phyloP scores from a whole-genome alignment of 495 filamentous ascomycete genomes.

The Trichodelitschia bisporula region DNA sequence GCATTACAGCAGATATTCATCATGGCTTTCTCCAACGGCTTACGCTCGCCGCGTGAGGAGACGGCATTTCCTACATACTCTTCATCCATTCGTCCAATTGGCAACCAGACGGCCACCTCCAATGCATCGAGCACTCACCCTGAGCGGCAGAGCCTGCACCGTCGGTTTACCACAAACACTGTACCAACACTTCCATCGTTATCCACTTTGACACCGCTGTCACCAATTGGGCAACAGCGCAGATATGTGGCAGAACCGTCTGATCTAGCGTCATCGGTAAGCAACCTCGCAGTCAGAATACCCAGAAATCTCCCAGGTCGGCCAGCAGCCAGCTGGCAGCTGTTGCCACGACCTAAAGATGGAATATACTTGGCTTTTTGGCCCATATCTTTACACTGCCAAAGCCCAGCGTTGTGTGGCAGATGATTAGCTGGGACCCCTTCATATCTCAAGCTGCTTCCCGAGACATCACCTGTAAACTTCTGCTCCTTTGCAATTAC shows the following conservation, averaged over 20 bases:
- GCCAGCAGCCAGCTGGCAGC: slow-evolving; percentile 1
- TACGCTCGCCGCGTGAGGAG: slow-evolving; percentile 44
- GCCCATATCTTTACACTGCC: no score
- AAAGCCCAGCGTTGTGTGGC: no score
- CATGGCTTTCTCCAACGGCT: slow-evolving; percentile 42
- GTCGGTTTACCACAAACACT: slow-evolving; percentile 83
- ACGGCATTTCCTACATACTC: slow-evolving; percentile 43
- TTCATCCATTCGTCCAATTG: slow-evolving; percentile 24
- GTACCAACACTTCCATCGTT: slow-evolving; percentile 31
- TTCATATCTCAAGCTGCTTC: no score
- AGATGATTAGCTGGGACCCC: no score
- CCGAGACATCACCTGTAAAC: no score
- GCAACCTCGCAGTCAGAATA: slow-evolving; percentile 5
- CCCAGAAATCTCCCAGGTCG: neutral
- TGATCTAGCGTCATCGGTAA: slow-evolving; percentile 24
- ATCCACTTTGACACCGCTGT: slow-evolving; percentile 21
- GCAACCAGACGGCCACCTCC: slow-evolving; percentile 5
- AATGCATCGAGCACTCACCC: slow-evolving; percentile 11
- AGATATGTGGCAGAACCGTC: slow-evolving; percentile 27
- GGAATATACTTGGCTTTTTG: neutral
- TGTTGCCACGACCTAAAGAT: neutral
- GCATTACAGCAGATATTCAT: no score
- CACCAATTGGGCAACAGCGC: slow-evolving; percentile 38
- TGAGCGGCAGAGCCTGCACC: slow-evolving; percentile 53
- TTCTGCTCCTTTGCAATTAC: no score